Base-by-base conservation (phyloP, 306 rosid species). In the Vigna reflexopilosa region DNA sequence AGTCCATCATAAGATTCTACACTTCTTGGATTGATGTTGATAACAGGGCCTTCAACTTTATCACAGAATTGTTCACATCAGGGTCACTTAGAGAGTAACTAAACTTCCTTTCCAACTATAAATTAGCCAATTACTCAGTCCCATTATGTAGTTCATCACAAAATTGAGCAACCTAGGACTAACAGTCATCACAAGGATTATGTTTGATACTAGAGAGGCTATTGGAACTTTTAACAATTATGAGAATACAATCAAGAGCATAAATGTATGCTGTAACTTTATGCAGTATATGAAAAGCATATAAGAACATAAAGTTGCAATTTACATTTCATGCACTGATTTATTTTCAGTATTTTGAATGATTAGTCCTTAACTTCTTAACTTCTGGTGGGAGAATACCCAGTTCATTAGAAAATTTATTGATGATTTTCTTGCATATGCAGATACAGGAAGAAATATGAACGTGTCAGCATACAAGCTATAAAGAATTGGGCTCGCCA, bases 11-110 rank as follows among this genome's bases (percentile, higher is more conserved):
- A 75, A 81, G 76, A 73, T 91, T 93, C 90, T 89, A 89, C 86
- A 90, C 97, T 71, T 93, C 96, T 28, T 93, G 97, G 97, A 90
- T 93, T 16, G 89, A 91, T 69, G 80, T 93, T 70, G 89, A 88
- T 9, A 80, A 81, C 81, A 88, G 77, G 85, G 84, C 91, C 77
- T 93, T 93, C 84, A 93, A 93, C 82, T 91, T 93, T 81, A 84
- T 93, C 48, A 93, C 98, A 1, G 98, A 93, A 81, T 80, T 91
- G 93, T 91, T 93, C 86, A 90, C 97, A 58, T 93, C 97, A 14
- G 98, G 98, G 50, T 86, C 98, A 20, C 87, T 94, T 5, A 89
- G 98, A 94, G 90, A 91, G 98, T 94, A 91, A 87, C 54, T 83
- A 91, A 26, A 87, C 54, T 83, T 85, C 67, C 84, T 67, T 71